These are phyloP conservation scores for Thalassiosira exigua DNA, from an alignment of 352 stramenopile species.

Conservation along the genomic window DNA sequence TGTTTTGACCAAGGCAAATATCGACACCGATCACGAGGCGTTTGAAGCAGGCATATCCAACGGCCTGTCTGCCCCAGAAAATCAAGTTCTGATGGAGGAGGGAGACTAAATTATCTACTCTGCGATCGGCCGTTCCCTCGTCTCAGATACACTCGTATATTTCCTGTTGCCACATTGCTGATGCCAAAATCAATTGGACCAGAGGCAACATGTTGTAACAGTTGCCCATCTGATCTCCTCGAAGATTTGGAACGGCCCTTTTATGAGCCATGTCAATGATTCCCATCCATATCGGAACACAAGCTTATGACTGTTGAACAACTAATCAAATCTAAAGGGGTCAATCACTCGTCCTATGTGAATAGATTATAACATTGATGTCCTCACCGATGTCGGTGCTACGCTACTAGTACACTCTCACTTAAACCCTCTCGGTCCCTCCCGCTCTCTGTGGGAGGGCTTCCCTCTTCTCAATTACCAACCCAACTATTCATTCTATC, in stretches of 20 bases:
- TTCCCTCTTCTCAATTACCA: too few species aligned
- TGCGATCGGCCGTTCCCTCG: slow-evolving; percentile 40
- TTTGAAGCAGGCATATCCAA: neutral
- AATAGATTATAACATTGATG: too few species aligned
- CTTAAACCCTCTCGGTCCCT: too few species aligned
- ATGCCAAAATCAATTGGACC: slow-evolving; percentile 43
- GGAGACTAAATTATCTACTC: slow-evolving; percentile 46
- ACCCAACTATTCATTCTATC: too few species aligned
- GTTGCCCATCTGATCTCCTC: slow-evolving; percentile 26
- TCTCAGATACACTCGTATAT: slow-evolving; percentile 22
- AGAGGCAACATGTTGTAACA: slow-evolving; percentile 48
- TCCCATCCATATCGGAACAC: too few species aligned
- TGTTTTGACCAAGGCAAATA: slow-evolving; percentile 53
- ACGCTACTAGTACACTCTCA: too few species aligned
- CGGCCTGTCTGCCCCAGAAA: slow-evolving; percentile 13
- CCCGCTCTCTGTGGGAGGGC: too few species aligned
- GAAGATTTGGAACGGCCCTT: slow-evolving; percentile 35
- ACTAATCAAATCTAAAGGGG: too few species aligned
- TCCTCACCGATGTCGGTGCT: too few species aligned
- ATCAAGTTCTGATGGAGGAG: slow-evolving; percentile 17
- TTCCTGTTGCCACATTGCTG: too few species aligned
- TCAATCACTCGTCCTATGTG: too few species aligned
- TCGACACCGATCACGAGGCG: slow-evolving; percentile 47
- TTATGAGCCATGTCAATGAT: slow-evolving; percentile 51
- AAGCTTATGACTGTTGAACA: too few species aligned